Percentiles rank a stretch among this genome's conserved stretches.
Evolutionary conservation across 2,329 filamentous ascomycete genomes (phyloP).

Genomic region (Paraconiothyrium brasiliense): DNA sequence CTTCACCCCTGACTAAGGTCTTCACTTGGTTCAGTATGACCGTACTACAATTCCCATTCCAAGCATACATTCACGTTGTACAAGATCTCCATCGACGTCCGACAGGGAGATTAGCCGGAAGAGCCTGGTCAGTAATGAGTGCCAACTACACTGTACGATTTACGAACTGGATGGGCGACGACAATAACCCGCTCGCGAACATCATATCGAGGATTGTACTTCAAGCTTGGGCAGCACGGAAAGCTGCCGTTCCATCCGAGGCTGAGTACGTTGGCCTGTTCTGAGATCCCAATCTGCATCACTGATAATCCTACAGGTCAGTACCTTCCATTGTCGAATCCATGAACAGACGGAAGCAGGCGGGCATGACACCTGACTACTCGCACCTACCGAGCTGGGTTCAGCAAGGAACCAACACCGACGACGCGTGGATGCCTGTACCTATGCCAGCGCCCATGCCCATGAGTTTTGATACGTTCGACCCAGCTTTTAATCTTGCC

Average conservation of each 20-base stretch:
- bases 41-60: slow-evolving; percentile 59
- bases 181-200: slow-evolving; percentile 38
- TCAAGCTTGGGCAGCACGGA: slow-evolving; percentile 51
- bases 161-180: slow-evolving; percentile 9
- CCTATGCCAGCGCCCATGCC: slow-evolving; percentile 2
- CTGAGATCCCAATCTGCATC: background rate
- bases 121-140: slow-evolving; percentile 58
- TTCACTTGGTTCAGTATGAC: slow-evolving; percentile 53
- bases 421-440: slow-evolving; percentile 13
- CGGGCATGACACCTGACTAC: background rate
- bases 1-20: slow-evolving; percentile 52
- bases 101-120: slow-evolving; percentile 39
- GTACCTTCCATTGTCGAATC: slow-evolving; percentile 2
- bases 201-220: slow-evolving; percentile 66
- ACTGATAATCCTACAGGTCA: background rate
- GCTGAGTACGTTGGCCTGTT: background rate
- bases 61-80: slow-evolving; percentile 58
- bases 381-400: slow-evolving; percentile 5
- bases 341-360: background rate
- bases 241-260: background rate
- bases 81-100: slow-evolving; percentile 55
- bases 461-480: background rate
- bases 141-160: slow-evolving; percentile 54
- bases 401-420: background rate
- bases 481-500: background rate